Base-by-base conservation (phyloP, 768 basidiomycete species). In the Auricularia auricula-judae region DNA sequence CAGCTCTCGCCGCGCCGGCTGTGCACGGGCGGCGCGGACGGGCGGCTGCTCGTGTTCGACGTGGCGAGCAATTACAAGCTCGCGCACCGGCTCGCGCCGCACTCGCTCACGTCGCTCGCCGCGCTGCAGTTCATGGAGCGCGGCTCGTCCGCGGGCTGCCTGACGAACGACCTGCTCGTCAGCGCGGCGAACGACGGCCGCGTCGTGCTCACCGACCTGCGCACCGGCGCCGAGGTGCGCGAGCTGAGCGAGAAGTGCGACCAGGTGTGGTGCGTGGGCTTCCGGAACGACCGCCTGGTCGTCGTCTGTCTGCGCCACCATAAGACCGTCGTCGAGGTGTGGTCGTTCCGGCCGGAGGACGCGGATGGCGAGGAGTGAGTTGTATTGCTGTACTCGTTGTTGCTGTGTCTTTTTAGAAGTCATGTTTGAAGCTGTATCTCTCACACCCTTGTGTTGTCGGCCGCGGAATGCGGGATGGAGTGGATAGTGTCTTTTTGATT, bases 1-100 rank as follows among this genome's bases (percentile, higher is more conserved):
- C 91, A 93, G 70, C 82, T 95, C 58, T 84, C 84, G 7, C 67
- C 67, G 10, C 78, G 74, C 16, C 74, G 86, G 56, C 85, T 94
- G 65, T 86, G 86, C 35, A 93, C 93, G 0, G 92, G 91, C 62
- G 89, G 88, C 4, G 91, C 93, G 1, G 93, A 96, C 69, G 95
- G 95, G 3, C 86, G 91, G 1, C 86, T 90, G 56, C 86, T 91
- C 68, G 84, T 84, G 60, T 91, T 88, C 74, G 79, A 83, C 62
- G 69, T 3, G 79, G 2, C 75, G 78, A 14, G 76, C 78, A 63
- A 79, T 79, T 68, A 74, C 80, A 78, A 69, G 72, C 75, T 63
- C 69, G 79, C n/a, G 67, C 74, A 11, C 76, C 77, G 71, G 84
- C 88, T 5, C 82, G 96, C 64, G 85, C 89, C 18, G 94, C 95